Base-by-base conservation (phyloP, 805 yeast species). In the Yarrowia hollandica region DNA sequence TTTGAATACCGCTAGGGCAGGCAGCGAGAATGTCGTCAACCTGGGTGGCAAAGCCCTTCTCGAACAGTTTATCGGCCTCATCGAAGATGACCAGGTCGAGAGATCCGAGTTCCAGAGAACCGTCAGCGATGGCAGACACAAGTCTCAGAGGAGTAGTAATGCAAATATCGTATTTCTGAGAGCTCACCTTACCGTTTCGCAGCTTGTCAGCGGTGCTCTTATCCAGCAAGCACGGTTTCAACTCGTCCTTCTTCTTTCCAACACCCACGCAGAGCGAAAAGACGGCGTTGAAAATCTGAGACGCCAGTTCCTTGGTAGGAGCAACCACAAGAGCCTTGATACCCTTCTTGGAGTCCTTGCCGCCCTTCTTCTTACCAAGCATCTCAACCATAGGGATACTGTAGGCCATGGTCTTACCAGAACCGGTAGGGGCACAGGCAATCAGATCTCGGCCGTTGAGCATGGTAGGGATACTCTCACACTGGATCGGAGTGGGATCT, bases 371-470 rank as follows among this genome's bases (percentile, higher is more conserved):
- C 55, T 48, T 48, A 21, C 71, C 65, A 16, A 80, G 70, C 60
- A 74, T 74, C 65, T 88, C 94, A 18, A 94, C 72, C 65, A 92
- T 66, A 4, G 99, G 99, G 15, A 90, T 81, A 60, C 88, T 74
- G 69, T 87, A 94, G 26, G 97, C 96, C 50, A 94, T 76, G 0
- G 99, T 94, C 70, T 94, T 94, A 77, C 99, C 99, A 4, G 97
- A 90, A 66, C 99, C 99, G 0, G 99, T 94, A 46, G 98, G 98
- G 0, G 98, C 97, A 77, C 97, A 89, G 1, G 96, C 96, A 39
- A 94, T 76, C 30, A 94, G 70, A 69, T 92, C 97, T 61, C 96
- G 80, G 25, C 77, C 79, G 57, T 81, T 77, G 57, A 90, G 73
- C 12, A 88, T 73, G 9, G 83, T 75, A 1, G 99, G 97, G 38